Evolutionary conservation across 768 basidiomycete species (phyloP).

Genomic region (Scleroderma bovista): DNA sequence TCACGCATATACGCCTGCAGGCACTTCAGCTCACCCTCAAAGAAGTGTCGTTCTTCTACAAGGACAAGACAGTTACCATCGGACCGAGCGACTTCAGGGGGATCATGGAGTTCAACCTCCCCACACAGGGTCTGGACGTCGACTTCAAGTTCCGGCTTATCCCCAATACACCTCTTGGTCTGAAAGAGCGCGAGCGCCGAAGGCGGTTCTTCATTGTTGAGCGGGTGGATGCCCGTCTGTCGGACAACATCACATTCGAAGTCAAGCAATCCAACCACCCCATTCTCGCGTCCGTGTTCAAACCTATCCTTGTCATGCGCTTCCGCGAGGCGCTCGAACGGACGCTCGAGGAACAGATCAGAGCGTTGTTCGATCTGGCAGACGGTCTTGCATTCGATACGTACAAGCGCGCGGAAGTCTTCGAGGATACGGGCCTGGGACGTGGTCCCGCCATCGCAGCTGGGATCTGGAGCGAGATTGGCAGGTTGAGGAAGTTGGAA

Average conservation of each 20-base stretch:
- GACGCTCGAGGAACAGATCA: constrained; percentile 51
- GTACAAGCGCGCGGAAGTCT: constrained; percentile 52
- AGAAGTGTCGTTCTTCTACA: constrained; percentile 72
- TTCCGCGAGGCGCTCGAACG: constrained; percentile 58
- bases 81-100: constrained; percentile 57
- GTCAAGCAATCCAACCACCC: constrained; percentile 62
- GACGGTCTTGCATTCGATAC: constrained; percentile 60
- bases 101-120: constrained; percentile 54
- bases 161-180: constrained; percentile 39
- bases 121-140: constrained; percentile 61
- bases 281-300: constrained; percentile 55
- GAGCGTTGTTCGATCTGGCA: constrained; percentile 42
- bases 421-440: constrained; percentile 56
- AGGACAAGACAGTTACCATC: constrained; percentile 50
- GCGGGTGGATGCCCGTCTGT: constrained; percentile 46
- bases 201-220: constrained; percentile 58
- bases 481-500: constrained; percentile 41
- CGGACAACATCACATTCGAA: constrained; percentile 49
- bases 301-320: constrained; percentile 51
- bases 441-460: constrained; percentile 46
- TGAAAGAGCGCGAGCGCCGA: constrained; percentile 38
- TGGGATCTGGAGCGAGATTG: constrained; percentile 67
- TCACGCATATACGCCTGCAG: constrained; percentile 61
- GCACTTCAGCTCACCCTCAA: constrained; percentile 58
- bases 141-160: constrained; percentile 64